Conservation (phyloP, 441 rosid genomes). For the Euphorbia celastroides region DNA sequence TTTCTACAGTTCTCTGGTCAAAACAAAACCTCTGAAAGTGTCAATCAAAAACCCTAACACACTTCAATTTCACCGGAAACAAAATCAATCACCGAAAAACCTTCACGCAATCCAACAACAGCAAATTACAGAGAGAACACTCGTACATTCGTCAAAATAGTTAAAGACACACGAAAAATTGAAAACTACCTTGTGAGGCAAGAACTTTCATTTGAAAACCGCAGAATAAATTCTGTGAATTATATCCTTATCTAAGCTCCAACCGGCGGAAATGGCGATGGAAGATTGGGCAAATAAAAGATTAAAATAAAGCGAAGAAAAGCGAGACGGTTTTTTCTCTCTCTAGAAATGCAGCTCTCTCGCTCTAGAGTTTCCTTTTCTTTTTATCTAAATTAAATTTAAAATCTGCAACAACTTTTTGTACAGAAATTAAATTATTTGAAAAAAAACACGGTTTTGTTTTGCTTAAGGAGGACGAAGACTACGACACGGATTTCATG, state of each 20-base stretch:
- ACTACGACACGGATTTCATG: slow-evolving; percentile 68
- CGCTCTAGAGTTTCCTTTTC: slow-evolving; percentile 4
- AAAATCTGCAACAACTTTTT: too few species aligned
- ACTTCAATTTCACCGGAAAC: slow-evolving; percentile 10
- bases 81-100: slow-evolving; percentile 11
- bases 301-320: background rate
- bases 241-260: background rate
- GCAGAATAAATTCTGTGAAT: background rate
- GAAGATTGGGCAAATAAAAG: background rate
- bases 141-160: background rate
- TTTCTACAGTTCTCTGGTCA: slow-evolving; percentile 9
- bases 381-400: background rate
- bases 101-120: too few species aligned
- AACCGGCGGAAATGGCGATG: slow-evolving; percentile 41
- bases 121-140: too few species aligned
- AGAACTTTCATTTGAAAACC: slow-evolving; percentile 11
- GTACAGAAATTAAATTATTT: background rate
- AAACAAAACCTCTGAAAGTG: too few species aligned
- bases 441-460: background rate
- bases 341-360: slow-evolving; percentile 2
- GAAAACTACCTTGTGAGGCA: slow-evolving; percentile 27
- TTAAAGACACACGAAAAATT: too few species aligned
- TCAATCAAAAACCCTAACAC: background rate
- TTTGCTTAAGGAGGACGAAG: slow-evolving; percentile 24
- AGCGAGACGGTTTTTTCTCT: slow-evolving; percentile 26